phyloP scores from a whole-genome alignment of 2,329 filamentous ascomycete genomes.

The Phyllosticta paracitricarpa region DNA sequence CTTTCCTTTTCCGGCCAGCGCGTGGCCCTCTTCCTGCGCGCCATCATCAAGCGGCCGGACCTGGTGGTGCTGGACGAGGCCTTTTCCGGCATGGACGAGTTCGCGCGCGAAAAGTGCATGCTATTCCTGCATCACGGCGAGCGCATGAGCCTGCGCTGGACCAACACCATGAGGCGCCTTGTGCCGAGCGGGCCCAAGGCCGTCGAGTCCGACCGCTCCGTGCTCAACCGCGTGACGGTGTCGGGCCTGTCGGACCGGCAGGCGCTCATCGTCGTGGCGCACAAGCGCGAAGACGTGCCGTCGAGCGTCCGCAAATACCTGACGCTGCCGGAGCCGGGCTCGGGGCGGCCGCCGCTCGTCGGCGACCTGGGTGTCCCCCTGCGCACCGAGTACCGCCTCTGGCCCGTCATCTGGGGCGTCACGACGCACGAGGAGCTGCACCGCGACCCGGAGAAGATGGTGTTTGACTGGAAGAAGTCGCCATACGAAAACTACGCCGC shows the following conservation, averaged over 20 bases:
- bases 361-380: conserved; percentile 55
- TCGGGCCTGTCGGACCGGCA: conserved; percentile 58
- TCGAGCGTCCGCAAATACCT: conserved; percentile 75
- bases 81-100: conserved; percentile 41
- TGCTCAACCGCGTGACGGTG: conserved; percentile 40
- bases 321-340: conserved; percentile 68
- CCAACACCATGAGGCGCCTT: conserved; percentile 17
- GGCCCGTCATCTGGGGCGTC: conserved; percentile 53
- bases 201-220: conserved; percentile 32
- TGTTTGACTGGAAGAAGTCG: not conserved
- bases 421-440: not conserved
- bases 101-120: conserved; percentile 75
- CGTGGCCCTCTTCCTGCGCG: conserved; percentile 65
- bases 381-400: conserved; percentile 46
- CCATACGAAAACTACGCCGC: not conserved
- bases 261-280: conserved; percentile 84
- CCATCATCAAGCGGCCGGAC: conserved; percentile 35
- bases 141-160: conserved; percentile 23
- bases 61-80: conserved; percentile 43
- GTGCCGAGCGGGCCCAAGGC: conserved; percentile 15
- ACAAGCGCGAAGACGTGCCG: conserved; percentile 83
- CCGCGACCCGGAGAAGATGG: too few relatives aligned
- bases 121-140: conserved; percentile 56
- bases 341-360: conserved; percentile 50
- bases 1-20: conserved; percentile 75